Evolutionary conservation across 768 basidiomycete species (phyloP), one percentile per base, ranked within the genome.

Genomic region (Psilocybe sp.): DNA sequence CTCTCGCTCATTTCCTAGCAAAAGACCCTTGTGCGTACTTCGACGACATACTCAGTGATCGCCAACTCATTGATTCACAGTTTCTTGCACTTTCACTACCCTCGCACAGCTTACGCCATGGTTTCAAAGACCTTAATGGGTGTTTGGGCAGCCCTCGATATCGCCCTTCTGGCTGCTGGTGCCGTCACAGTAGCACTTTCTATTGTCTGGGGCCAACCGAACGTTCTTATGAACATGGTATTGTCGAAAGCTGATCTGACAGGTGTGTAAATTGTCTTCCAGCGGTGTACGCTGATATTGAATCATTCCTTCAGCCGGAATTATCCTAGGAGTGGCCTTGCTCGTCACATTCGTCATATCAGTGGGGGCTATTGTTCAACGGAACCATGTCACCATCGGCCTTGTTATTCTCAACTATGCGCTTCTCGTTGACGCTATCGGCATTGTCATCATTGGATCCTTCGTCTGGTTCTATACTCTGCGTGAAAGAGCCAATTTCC

Each of bases 401-500:
- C 81, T 96, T 35, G 80, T 87, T 54, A 64, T 87, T 35, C 80
- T 92, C 58, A 93, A 92, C 68, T 91, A 85, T 73, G 59, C 75
- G 20, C 82, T 94, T 46, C 65, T 94, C 33, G 49, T 75, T 36
- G 85, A 93, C 59, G 77, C 77, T 7, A 56, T 87, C 39, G 74
- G 76, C 19, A 77, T 87, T 37, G 67, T 86, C 43, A 59, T 83
- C 46, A 68, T 90, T 20, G 92, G 89, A 52, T 79, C 84, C 16
- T 77, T 80, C 56, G 70, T 95, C 44, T 96, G 93, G 93, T 82
- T 87, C 68, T 89, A 71, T 62, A 91, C 92, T 5, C 74, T 95
- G 14, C 67, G 77, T 48, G 85, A 92, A 63, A 81, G 85, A 20
- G 67, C 69, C 39, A 81, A 89, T 58, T 95, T 85, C 68, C 78